Conservation (phyloP, 768 basidiomycete genomes). For the Calocybe gangraenosa region DNA sequence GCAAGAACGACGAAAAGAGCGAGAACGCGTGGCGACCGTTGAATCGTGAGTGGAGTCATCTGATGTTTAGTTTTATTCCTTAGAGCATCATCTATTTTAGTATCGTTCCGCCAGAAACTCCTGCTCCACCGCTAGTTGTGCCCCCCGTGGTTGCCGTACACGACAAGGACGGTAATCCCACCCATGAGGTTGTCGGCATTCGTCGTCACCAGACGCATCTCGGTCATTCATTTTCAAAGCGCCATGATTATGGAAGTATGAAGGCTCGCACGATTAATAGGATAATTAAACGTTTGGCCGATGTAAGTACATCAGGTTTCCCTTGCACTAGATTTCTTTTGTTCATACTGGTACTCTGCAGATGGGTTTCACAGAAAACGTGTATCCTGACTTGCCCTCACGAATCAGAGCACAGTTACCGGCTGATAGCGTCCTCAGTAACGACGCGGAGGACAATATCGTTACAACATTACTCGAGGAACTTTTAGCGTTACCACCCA, state of each 20-base stretch:
- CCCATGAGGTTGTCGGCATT: conserved; percentile 60
- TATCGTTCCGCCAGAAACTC: not conserved
- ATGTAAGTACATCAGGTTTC: conserved; percentile 39
- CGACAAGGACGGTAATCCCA: conserved; percentile 55
- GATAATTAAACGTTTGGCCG: conserved; percentile 56
- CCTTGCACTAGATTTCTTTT: conserved; percentile 6
- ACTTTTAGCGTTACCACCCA: conserved; percentile 41
- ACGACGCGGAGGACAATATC: conserved; percentile 62
- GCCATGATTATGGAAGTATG: conserved; percentile 22
- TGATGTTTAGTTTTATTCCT: not conserved
- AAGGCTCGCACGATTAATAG: conserved; percentile 40
- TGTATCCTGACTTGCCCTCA: conserved; percentile 46
- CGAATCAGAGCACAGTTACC: conserved; percentile 51
- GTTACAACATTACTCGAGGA: conserved; percentile 61
- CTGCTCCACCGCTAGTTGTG: conserved; percentile 5
- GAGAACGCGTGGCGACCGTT: conserved; percentile 16
- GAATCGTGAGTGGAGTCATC: conserved; percentile 10
- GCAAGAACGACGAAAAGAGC: conserved; percentile 41
- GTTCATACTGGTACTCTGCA: conserved; percentile 21
- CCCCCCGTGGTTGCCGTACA: conserved; percentile 48
- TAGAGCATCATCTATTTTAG: not conserved
- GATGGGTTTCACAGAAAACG: conserved; percentile 72
- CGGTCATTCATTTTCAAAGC: conserved; percentile 28
- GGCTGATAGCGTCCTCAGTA: conserved; percentile 30
- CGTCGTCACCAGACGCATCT: conserved; percentile 40